Percentiles rank a stretch among this genome's conserved stretches.
phyloP scores from a whole-genome alignment of 768 basidiomycete genomes.

The Lactarius akahatsu region DNA sequence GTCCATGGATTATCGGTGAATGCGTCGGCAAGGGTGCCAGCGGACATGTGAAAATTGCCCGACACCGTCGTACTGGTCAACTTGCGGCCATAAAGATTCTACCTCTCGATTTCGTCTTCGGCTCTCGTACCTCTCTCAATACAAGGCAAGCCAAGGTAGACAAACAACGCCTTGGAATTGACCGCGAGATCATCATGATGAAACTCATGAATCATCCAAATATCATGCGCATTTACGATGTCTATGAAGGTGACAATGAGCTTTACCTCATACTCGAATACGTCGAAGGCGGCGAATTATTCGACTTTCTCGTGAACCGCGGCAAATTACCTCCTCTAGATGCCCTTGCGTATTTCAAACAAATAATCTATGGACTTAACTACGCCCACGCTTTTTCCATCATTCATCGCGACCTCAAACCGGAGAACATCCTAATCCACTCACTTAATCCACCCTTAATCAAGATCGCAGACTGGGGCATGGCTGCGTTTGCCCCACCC shows the following conservation, averaged over 20 bases:
- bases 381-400: constrained; percentile 98
- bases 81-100: constrained; percentile 97
- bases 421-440: constrained; percentile 93
- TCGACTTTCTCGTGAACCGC: constrained; percentile 91
- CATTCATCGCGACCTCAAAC: constrained; percentile 96
- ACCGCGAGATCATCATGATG: constrained; percentile 98
- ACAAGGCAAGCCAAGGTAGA: constrained; percentile 71
- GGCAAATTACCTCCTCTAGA: constrained; percentile 78
- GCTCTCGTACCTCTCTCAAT: constrained; percentile 65
- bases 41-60: constrained; percentile 92
- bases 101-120: constrained; percentile 74
- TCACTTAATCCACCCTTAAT: constrained; percentile 76
- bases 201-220: constrained; percentile 99
- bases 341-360: constrained; percentile 90
- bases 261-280: constrained; percentile 94
- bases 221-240: constrained; percentile 93
- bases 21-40: constrained; percentile 93
- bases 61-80: constrained; percentile 80
- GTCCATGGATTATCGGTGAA: constrained; percentile 91
- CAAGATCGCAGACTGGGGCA: constrained; percentile 98
- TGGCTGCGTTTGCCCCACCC: constrained; percentile 93
- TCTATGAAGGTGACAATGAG: constrained; percentile 89
- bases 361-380: constrained; percentile 92
- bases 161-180: constrained; percentile 82
- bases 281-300: constrained; percentile 93